These are phyloP conservation scores for Solanum ossicruentum DNA, from an alignment of 257 asterid genomes.

Conservation along the genomic window DNA sequence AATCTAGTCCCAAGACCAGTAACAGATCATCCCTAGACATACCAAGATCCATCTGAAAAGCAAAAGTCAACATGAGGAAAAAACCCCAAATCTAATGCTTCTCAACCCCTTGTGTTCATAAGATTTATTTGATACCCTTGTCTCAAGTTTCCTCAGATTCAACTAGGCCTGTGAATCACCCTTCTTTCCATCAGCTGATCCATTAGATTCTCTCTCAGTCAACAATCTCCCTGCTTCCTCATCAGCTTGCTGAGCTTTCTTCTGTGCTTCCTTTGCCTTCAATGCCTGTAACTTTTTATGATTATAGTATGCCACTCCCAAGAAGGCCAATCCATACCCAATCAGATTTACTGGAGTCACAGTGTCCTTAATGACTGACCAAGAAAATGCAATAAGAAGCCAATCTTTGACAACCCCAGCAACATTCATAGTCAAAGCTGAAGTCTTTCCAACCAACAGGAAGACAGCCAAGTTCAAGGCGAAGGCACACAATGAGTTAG, in stretches of 20 bases:
- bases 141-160: background rate
- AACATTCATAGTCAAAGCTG: slow-evolving; percentile 21
- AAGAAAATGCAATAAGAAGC: slow-evolving; percentile 15
- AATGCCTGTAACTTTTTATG: slow-evolving; percentile 1
- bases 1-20: background rate
- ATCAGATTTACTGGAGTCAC: slow-evolving; percentile 13
- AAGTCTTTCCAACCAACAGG: slow-evolving; percentile 14
- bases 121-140: background rate
- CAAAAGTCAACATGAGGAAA: background rate
- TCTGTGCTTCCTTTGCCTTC: slow-evolving; percentile 5
- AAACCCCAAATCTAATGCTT: background rate
- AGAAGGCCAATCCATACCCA: slow-evolving; percentile 11
- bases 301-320: slow-evolving; percentile 2
- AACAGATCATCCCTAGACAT: background rate
- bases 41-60: background rate
- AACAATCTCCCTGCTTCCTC: slow-evolving; percentile 2
- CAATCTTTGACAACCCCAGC: slow-evolving; percentile 23
- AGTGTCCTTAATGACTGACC: slow-evolving; percentile 16
- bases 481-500: slow-evolving; percentile 14
- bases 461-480: slow-evolving; percentile 14
- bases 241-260: background rate
- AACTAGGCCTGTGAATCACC: background rate
- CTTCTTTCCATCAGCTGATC: slow-evolving; percentile 3
- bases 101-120: background rate
- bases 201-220: background rate